A percentile compares a stretch with the other conserved stretches of the same genome.
phyloP scores from a whole-genome alignment of 345 rosid genomes.

The Ailanthus altissimus region DNA sequence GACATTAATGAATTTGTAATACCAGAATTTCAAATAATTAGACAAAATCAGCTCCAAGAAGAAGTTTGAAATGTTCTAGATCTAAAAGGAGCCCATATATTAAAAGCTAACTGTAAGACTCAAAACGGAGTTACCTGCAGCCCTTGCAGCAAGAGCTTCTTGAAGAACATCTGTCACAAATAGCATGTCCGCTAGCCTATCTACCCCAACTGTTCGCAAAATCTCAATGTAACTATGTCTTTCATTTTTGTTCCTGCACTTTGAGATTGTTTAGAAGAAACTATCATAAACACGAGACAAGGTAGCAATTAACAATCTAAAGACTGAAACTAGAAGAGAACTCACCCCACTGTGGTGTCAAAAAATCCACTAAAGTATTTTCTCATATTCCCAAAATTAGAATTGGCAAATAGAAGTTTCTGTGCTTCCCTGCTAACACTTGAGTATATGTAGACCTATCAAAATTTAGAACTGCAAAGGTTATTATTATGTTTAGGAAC shows the following conservation, averaged over 20 bases:
- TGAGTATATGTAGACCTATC: slow-evolving; percentile 59
- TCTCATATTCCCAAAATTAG: slow-evolving; percentile 59
- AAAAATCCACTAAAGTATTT: slow-evolving; percentile 59
- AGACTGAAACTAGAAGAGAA: background rate
- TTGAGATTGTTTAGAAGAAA: background rate
- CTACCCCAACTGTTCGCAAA: slow-evolving; percentile 30
- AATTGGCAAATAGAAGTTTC: slow-evolving; percentile 56
- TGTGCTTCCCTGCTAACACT: slow-evolving; percentile 62
- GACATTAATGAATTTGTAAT: too few species aligned
- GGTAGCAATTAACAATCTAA: background rate
- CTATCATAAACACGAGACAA: background rate
- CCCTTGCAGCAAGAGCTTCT: slow-evolving; percentile 34
- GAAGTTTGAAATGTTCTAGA: too few species aligned
- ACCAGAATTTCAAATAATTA: too few species aligned
- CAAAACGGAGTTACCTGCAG: slow-evolving; percentile 25
- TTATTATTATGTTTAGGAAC: background rate
- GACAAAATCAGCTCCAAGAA: too few species aligned
- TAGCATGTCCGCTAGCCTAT: slow-evolving; percentile 27
- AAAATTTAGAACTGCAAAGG: background rate
- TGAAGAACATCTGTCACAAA: slow-evolving; percentile 29
- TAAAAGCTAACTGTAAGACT: too few species aligned
- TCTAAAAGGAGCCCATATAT: too few species aligned
- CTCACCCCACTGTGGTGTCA: slow-evolving; percentile 57
- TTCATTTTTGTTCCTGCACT: slow-evolving; percentile 28
- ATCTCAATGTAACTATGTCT: slow-evolving; percentile 25